Base-by-base conservation (phyloP, 345 rosid genomes). In the Eutrema heterophyllum region DNA sequence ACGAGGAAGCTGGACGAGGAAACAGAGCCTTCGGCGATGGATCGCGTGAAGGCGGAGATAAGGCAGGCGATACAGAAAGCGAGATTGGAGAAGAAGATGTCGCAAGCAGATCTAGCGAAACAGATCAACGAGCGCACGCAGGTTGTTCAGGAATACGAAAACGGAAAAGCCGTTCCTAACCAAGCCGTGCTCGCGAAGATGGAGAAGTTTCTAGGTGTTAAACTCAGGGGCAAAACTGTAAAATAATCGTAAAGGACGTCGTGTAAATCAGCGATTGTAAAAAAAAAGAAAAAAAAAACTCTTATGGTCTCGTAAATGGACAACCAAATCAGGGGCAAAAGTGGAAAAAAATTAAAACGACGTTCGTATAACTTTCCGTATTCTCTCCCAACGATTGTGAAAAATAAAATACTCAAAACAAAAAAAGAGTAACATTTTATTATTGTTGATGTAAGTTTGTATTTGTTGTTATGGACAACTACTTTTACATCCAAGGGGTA, bases 61-160 rank as follows among this genome's bases (percentile, higher is more conserved):
- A 87, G 93, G 85, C 85, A 73, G 49, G 74, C 76, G 70, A 88
- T 91, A 9, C 94, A 91, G 81, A 88, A 80, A 49, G 89, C 87
- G 21, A 75, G 97, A 48, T 66, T 86, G 58, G 91, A 79, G 80
- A 91, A 93, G 91, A 91, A 89, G 84, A 81, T 85, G 90, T 84
- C 92, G 65, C 95, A 89, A 40, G 79, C 87, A 0, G 95, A 88
- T 79, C 78, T 93, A 51, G 96, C 96, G 15, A 88, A 88, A 84
- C 82, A 54, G 75, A 93, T 91, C 62, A 89, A 86, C 70, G 97
- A 91, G 69, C 86, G 78, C 62, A 85, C 87, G 3, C 87, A 84
- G 78, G 92, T 94, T 59, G 95, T 94, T 24, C 96, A 91, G 72
- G 97, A 87, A 72, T 91, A 94, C 44, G 96, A 91, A 75, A 88